Evolutionary conservation across 257 asterid genomes (phyloP), one percentile per base, ranked within the genome.

Genomic region (Penstemon davidsonii): DNA sequence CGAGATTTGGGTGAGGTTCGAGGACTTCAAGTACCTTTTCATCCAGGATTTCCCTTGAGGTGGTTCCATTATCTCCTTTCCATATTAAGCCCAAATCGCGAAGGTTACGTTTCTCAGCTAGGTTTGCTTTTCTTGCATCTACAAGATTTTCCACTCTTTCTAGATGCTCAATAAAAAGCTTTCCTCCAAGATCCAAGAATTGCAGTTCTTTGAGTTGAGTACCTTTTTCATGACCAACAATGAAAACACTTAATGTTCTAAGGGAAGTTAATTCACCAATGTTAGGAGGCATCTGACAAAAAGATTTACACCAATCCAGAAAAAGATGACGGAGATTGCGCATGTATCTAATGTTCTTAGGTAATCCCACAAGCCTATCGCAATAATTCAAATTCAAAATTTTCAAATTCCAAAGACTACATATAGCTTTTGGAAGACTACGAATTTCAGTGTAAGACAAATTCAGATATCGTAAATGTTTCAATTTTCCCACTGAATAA

Each of bases 241-340:
- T 10, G 52, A 80, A 73, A 63, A 55, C 12, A 25, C 60, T 47
- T 62, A 80, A 51, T 38, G 82, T 58, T 52, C 44, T 67, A 2
- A 77, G 74, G n/a, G 71, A 62, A 74, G 71, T 59, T 37, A 77
- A n/a, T 3, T 59, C 69, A 44, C 82, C 68, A 15, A 77, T 73
- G 52, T 42, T 67, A 1, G 66, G 51, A 13, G 82, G 78, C 76
- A 74, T 68, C 5, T 49, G 56, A 43, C 55, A 68, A 68, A 80
- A 72, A 5, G 66, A 42, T 6, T 7, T 3, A 18, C 64, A 69
- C 3, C 53, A 45, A 12, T 65, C 68, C 13, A 73, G 47, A 38
- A 64, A 46, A 41, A 77, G 51, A 59, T 78, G 82, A 53, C 76
- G 76, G 6, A 80, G 81, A 66, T 64, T 80, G 4, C 51, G 50